These are phyloP conservation scores for Biscogniauxia marginata DNA, from an alignment of 2,329 filamentous ascomycete species.

Conservation along the genomic window DNA sequence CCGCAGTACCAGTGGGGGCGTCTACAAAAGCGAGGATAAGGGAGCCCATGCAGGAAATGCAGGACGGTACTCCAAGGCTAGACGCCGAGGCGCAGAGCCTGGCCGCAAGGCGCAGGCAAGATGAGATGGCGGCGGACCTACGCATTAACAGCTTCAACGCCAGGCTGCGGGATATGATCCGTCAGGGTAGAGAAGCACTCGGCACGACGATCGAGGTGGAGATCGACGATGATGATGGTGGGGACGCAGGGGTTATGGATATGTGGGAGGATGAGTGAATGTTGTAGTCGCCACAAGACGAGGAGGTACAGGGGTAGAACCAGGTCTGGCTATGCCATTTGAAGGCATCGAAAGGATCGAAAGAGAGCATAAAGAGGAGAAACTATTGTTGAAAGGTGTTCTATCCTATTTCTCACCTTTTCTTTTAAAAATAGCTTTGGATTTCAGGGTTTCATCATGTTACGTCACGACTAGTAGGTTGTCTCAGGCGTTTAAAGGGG, in stretches of 20 bases:
- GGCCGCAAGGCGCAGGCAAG: slow-evolving; percentile 67
- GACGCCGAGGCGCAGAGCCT: slow-evolving; percentile 70
- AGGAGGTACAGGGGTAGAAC: too few relatives aligned
- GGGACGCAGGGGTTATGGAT: slow-evolving; percentile 19
- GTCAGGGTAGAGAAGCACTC: slow-evolving; percentile 82
- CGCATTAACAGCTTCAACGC: slow-evolving; percentile 78
- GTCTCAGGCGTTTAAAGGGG: too few relatives aligned
- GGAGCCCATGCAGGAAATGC: slow-evolving; percentile 22
- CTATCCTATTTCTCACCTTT: too few relatives aligned
- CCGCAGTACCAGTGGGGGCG: too few relatives aligned
- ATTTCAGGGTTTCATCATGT: too few relatives aligned
- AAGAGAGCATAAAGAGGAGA: too few relatives aligned
- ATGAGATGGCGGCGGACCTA: slow-evolving; percentile 76
- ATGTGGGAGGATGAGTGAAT: slow-evolving; percentile 43
- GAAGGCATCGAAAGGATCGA: too few relatives aligned
- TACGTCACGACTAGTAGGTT: too few relatives aligned
- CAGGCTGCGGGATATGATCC: slow-evolving; percentile 81
- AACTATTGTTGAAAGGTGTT: too few relatives aligned
- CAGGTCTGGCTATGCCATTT: too few relatives aligned
- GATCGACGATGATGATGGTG: slow-evolving; percentile 33
- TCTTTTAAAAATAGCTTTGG: too few relatives aligned
- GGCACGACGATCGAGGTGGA: slow-evolving; percentile 70
- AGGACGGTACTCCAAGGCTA: slow-evolving; percentile 49
- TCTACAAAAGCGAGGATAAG: slow-evolving; percentile 16
- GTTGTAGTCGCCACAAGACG: too few relatives aligned